phyloP scores from a whole-genome alignment of 2,329 filamentous ascomycete species.

The Aaosphaeria pasadenensis region DNA sequence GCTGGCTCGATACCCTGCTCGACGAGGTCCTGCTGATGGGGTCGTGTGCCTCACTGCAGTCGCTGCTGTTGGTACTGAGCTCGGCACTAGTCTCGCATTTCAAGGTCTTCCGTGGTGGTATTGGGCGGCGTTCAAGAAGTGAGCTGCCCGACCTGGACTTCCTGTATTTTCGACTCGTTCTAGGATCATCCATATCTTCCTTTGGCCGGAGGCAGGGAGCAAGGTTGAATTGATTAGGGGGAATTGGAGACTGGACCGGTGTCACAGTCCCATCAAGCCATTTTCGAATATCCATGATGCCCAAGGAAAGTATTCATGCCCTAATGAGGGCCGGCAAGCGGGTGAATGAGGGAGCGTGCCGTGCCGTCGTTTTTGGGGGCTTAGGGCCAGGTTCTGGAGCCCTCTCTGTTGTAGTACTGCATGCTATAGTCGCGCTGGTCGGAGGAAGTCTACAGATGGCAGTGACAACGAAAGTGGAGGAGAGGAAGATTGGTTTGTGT shows the following conservation, averaged over 20 bases:
- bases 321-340: conserved; percentile 3
- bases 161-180: conserved; percentile 29
- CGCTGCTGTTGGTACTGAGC: conserved; percentile 6
- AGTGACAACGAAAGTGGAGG: background rate
- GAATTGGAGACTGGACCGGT: conserved; percentile 25
- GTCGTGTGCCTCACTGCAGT: conserved; percentile 13
- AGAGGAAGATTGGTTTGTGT: conserved; percentile 17
- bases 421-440: conserved; percentile 15
- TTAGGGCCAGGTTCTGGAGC: conserved; percentile 6
- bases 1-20: conserved; percentile 17
- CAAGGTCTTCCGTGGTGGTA: conserved; percentile 5
- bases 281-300: conserved; percentile 43
- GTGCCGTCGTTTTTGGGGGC: too few relatives aligned
- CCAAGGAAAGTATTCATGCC: background rate
- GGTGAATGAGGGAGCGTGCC: conserved; percentile 7
- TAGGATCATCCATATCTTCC: conserved; percentile 11
- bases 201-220: conserved; percentile 9
- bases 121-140: conserved; percentile 23
- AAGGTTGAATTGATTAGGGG: conserved; percentile 14
- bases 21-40: conserved; percentile 11
- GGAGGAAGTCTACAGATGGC: conserved; percentile 8
- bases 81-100: conserved; percentile 4
- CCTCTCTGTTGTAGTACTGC: conserved; percentile 22
- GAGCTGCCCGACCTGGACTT: conserved; percentile 42
- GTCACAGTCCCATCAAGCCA: conserved; percentile 45